phyloP scores from a whole-genome alignment of 2,329 filamentous ascomycete genomes.

The Ceratocystis alfenasii region DNA sequence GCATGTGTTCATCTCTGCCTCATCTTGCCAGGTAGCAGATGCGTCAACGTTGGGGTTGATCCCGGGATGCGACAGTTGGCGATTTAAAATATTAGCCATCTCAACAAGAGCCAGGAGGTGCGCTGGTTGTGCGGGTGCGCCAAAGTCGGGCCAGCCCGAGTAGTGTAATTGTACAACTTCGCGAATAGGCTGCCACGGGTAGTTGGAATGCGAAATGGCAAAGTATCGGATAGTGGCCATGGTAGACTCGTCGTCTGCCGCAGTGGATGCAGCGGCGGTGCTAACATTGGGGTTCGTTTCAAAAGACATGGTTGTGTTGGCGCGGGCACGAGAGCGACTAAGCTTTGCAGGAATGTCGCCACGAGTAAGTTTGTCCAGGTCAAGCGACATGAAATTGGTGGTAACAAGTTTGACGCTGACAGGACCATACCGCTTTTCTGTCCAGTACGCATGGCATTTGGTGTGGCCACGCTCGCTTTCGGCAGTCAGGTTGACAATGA shows the following conservation, averaged over 20 bases:
- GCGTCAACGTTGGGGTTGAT: slow-evolving; percentile 28
- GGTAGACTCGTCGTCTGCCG: slow-evolving; percentile 44
- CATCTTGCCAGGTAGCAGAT: slow-evolving; percentile 35
- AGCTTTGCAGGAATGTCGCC: slow-evolving; percentile 9
- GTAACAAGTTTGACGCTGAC: slow-evolving; percentile 65
- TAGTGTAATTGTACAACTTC: slow-evolving; percentile 95
- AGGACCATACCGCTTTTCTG: slow-evolving; percentile 61
- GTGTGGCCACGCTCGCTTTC: slow-evolving; percentile 86
- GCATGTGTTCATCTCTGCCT: slow-evolving; percentile 43
- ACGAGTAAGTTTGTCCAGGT: slow-evolving; percentile 38
- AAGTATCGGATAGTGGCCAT: slow-evolving; percentile 81
- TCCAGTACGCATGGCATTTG: slow-evolving; percentile 94
- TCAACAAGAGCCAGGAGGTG: slow-evolving; percentile 86
- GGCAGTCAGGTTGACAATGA: slow-evolving; percentile 93
- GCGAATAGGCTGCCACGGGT: slow-evolving; percentile 74
- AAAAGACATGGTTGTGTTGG: slow-evolving; percentile 26
- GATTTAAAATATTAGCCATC: slow-evolving; percentile 65
- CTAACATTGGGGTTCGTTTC: slow-evolving; percentile 19
- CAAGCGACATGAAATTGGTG: slow-evolving; percentile 69
- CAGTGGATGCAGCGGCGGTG: slow-evolving; percentile 20
- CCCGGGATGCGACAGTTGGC: slow-evolving; percentile 39
- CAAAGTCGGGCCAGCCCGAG: slow-evolving; percentile 94
- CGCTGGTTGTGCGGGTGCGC: slow-evolving; percentile 74
- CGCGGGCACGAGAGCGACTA: slow-evolving; percentile 32
- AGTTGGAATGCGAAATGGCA: slow-evolving; percentile 59